Evolutionary conservation across 1,284 basidiomycete species (phyloP).

Genomic region (Trametes sp.): DNA sequence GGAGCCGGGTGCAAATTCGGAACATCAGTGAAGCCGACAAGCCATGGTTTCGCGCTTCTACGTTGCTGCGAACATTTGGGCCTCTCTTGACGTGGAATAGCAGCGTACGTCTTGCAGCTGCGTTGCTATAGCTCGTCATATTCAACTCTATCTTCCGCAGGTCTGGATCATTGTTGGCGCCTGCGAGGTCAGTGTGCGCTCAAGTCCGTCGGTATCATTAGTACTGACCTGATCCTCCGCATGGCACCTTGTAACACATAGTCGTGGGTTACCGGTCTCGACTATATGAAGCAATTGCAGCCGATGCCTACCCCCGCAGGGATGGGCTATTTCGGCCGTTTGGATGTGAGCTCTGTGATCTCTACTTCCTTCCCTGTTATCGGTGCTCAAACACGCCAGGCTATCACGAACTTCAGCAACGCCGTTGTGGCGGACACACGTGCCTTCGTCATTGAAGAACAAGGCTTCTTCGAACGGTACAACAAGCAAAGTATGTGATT

Average conservation of each 20-base stretch:
- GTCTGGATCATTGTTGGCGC: slow-evolving; percentile 44
- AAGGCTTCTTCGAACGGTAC: slow-evolving; percentile 40
- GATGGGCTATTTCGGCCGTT: slow-evolving; percentile 9
- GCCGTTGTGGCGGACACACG: slow-evolving; percentile 45
- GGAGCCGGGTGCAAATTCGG: not conserved
- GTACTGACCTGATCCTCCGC: not conserved
- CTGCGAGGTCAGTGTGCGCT: slow-evolving; percentile 28
- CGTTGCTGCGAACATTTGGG: slow-evolving; percentile 26
- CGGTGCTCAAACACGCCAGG: slow-evolving; percentile 27
- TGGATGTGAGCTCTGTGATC: slow-evolving; percentile 2
- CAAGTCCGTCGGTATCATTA: not conserved
- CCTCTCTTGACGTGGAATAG: slow-evolving; percentile 16
- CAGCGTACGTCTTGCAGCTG: slow-evolving; percentile 25
- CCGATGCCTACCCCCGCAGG: slow-evolving; percentile 1
- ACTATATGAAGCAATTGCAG: slow-evolving; percentile 7
- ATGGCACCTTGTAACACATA: not conserved
- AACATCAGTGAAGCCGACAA: not conserved
- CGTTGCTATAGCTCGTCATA: not conserved
- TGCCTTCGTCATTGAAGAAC: slow-evolving; percentile 42
- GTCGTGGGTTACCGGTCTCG: slow-evolving; percentile 1
- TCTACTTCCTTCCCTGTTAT: not conserved
- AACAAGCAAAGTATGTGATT: slow-evolving; percentile 30
- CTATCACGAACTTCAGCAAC: slow-evolving; percentile 39
- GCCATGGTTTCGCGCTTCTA: slow-evolving; percentile 33
- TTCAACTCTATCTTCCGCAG: slow-evolving; percentile 19